Base-by-base conservation (phyloP, 768 basidiomycete species). In the Phylloporus arenicola region DNA sequence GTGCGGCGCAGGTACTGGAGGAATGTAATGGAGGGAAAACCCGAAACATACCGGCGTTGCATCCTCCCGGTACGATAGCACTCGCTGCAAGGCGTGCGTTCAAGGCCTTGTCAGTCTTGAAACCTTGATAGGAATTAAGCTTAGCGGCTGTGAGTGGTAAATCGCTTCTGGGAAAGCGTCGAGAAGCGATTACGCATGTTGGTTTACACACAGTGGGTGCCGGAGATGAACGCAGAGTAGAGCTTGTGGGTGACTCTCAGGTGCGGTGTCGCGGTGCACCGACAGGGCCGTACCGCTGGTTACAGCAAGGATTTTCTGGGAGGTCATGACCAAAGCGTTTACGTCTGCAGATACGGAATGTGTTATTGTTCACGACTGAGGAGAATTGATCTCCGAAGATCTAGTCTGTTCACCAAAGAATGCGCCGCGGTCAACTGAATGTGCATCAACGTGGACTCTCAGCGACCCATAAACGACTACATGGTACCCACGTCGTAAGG, bases 1-100 rank as follows among this genome's bases (percentile, higher is more conserved):
- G n/a, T 55, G 48, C 47, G 57, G 38, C 54, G 42, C 45, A 63
- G 59, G 50, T 48, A n/a, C n/a, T n/a, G n/a, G 42, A 49, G 42
- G 48, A 48, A 53, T 55, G 61, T 16, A 43, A 48, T 47, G 31
- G 45, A 44, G 52, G 39, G 27, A 27, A 45, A 25, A 45, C 56
- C 42, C 39, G 37, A 44, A 54, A 49, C 31, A 51, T 66, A 41
- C 41, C 56, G 52, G 33, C 57, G 61, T 35, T 53, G 53, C 37
- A 46, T 49, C 33, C 46, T 47, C 17, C 43, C n/a, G n/a, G n/a
- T n/a, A n/a, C 29, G 29, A 4, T 13, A 45, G 43, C 43, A 45
- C 43, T 34, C 17, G 30, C 25, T 45, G 43, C 8, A 19, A 45
- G 43, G 31, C 13, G 20, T 22, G 43, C 43, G 33, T 44, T 44